Percentiles rank a stretch among this genome's conserved stretches.
These are phyloP conservation scores for Phytophthora sojae DNA, from an alignment of 352 stramenopile genomes.

Conservation along the genomic window DNA sequence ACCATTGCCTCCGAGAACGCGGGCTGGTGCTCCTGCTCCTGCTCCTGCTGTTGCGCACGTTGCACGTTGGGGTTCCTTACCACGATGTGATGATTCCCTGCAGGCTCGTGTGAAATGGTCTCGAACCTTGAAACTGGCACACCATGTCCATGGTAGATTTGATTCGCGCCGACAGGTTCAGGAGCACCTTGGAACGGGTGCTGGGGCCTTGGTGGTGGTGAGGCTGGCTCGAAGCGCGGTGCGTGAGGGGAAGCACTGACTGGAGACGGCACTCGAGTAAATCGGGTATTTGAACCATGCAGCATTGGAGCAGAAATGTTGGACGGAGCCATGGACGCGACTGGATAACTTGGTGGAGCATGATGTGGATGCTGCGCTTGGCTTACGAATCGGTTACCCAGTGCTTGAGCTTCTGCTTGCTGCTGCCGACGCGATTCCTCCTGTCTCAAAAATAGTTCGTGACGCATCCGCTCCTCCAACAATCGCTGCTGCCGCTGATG, in stretches of 20 bases:
- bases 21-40: conserved; percentile 11
- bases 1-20: conserved; percentile 31
- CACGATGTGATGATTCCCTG: conserved; percentile 28
- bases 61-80: conserved; percentile 34
- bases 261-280: conserved; percentile 24
- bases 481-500: conserved; percentile 25
- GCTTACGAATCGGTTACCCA: conserved; percentile 22
- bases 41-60: not conserved
- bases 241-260: conserved; percentile 18
- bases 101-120: conserved; percentile 34
- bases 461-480: conserved; percentile 25
- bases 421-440: conserved; percentile 20
- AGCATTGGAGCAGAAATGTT: conserved; percentile 21
- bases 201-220: conserved; percentile 6
- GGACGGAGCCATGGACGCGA: conserved; percentile 21
- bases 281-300: conserved; percentile 10
- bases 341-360: conserved; percentile 20
- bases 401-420: conserved; percentile 15
- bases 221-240: conserved; percentile 18
- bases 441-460: conserved; percentile 26
- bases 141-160: conserved; percentile 23
- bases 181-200: conserved; percentile 9
- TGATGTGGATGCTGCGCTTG: conserved; percentile 34
- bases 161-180: conserved; percentile 6
- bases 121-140: conserved; percentile 27